Conservation (phyloP, 495 filamentous ascomycete genomes). For the Xanthoparmelia taractica region DNA sequence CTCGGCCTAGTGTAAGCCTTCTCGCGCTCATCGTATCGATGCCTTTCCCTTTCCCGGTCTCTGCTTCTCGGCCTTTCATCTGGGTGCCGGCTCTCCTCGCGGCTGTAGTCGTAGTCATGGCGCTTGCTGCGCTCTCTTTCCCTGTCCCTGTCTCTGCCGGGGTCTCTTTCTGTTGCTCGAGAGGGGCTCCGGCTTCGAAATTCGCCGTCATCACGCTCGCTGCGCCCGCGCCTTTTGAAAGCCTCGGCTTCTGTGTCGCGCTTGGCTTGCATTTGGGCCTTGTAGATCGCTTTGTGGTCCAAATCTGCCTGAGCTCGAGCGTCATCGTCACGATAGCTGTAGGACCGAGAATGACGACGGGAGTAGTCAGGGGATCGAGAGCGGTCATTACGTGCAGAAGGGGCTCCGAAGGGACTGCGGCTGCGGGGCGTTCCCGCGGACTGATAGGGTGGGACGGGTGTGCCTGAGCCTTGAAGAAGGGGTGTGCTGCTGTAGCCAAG, state of each 20-base stretch:
- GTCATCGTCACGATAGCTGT: slow-evolving; percentile 16
- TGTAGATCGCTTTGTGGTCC: slow-evolving; percentile 15
- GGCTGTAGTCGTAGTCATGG: slow-evolving; percentile 17
- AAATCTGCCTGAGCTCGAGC: slow-evolving; percentile 16
- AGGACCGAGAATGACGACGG: slow-evolving; percentile 10
- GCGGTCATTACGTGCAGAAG: slow-evolving; percentile 10
- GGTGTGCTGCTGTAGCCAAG: slow-evolving; percentile 22
- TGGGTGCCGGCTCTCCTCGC: slow-evolving; percentile 5
- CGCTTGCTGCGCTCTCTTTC: slow-evolving; percentile 18
- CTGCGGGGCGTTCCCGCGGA: slow-evolving; percentile 10
- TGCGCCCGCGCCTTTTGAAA: slow-evolving; percentile 18
- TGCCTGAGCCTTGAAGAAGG: slow-evolving; percentile 19
- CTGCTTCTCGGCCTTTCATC: slow-evolving; percentile 18
- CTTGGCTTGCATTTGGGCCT: slow-evolving; percentile 24
- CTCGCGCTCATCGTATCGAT: slow-evolving; percentile 14
- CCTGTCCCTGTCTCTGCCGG: slow-evolving; percentile 27
- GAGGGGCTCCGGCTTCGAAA: slow-evolving; percentile 13
- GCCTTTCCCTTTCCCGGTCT: slow-evolving; percentile 13
- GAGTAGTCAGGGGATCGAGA: slow-evolving; percentile 10
- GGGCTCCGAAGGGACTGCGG: slow-evolving; percentile 16
- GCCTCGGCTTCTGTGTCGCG: slow-evolving; percentile 19
- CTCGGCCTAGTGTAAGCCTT: slow-evolving; percentile 13
- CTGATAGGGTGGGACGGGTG: slow-evolving; percentile 14
- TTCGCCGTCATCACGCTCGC: slow-evolving; percentile 17
- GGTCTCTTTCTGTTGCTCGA: slow-evolving; percentile 15